Base-by-base conservation (phyloP, 331 rosid species). In the Quercus lobata region DNA sequence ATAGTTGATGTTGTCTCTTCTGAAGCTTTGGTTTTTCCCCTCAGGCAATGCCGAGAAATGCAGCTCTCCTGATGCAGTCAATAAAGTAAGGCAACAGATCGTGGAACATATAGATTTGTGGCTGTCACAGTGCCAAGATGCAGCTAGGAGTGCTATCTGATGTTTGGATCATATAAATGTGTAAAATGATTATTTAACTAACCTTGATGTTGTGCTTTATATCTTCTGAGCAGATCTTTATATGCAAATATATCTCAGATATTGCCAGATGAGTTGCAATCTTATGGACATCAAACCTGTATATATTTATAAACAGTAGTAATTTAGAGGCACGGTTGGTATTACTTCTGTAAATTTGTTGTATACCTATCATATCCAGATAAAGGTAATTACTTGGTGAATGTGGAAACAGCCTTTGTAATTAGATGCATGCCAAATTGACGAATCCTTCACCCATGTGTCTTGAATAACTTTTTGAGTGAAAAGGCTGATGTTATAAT, bases 31-130 rank as follows among this genome's bases (percentile, higher is more conserved):
- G 55, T 77, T 53, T 70, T 34, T 69, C n/a, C 46, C 73, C 78
- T 58, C 85, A 94, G 98, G 97, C 49, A 65, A 90, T 76, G 96
- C 90, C 68, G 32, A 79, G 81, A 92, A 92, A 24, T 94, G 98
- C 87, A 74, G 91, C 80, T 86, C 89, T n/a, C 93, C 97, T 2
- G 98, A 87, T 53, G 93, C 97, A 56, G 97, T 94, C 60, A 83
- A 77, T 80, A 91, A 94, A 87, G 91, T 86, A 24, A 91, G 98
- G 92, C 94, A 89, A 78, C 86, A 92, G 85, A 86, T 94, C 70
- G 79, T 85, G 55, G 94, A 89, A 29, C 83, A 92, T 75, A 85
- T 94, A 55, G 97, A 94, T 80, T 70, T 94, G 77, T 94, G 98
- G 98, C 79, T 94, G 61, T 92, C 97, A 22, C 79, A 89, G 83